phyloP scores from a whole-genome alignment of 306 rosid genomes.

The Mimosa pudica region DNA sequence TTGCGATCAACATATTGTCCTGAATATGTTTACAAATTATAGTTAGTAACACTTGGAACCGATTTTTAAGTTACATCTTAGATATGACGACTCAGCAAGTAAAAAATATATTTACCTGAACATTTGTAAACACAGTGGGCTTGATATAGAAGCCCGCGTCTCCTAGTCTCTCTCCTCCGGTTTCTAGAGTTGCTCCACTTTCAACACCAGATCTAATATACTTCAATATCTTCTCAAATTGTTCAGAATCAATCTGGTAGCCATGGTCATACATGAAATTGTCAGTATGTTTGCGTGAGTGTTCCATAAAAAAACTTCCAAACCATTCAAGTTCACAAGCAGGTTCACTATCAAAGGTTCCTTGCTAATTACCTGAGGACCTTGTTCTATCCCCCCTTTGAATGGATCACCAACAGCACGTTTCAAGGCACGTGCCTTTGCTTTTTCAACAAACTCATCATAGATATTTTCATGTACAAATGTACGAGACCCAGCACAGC shows the following conservation, averaged over 20 bases:
- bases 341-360: constrained; percentile 6
- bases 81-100: constrained; percentile 9
- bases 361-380: constrained; percentile 80
- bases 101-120: constrained; percentile 49
- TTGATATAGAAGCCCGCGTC: constrained; percentile 73
- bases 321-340: background rate
- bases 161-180: constrained; percentile 83
- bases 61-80: background rate
- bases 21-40: constrained; percentile 27
- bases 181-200: constrained; percentile 81
- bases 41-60: constrained; percentile 18
- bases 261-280: constrained; percentile 21
- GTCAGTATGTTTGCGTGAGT: constrained; percentile 26
- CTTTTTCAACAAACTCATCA: constrained; percentile 83
- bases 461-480: constrained; percentile 79
- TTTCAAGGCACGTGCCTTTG: constrained; percentile 73
- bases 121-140: constrained; percentile 93
- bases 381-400: constrained; percentile 81
- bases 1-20: constrained; percentile 87
- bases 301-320: background rate
- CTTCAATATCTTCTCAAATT: constrained; percentile 75
- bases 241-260: constrained; percentile 70
- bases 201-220: constrained; percentile 71
- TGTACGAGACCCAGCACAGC: constrained; percentile 94
- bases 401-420: constrained; percentile 94